phyloP scores from a whole-genome alignment of 164 flowering plant species.

The Nymphaea colorata region DNA sequence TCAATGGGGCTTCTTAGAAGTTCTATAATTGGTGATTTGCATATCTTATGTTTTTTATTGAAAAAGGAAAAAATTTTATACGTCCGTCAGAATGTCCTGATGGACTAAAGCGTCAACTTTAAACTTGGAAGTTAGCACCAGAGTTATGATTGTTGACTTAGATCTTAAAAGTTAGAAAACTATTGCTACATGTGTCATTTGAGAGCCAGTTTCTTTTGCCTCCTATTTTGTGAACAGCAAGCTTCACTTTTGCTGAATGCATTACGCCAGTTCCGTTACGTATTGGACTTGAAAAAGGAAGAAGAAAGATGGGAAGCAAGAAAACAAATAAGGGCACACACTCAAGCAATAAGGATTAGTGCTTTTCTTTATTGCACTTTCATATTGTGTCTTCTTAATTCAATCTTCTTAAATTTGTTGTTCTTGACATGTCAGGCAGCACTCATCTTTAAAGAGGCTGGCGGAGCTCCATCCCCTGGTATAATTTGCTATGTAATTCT shows the following conservation, averaged over 20 bases:
- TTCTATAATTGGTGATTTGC: too few species aligned
- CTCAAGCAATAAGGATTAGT: constrained; percentile 78
- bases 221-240: constrained; percentile 37
- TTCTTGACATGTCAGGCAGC: constrained; percentile 57
- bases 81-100: not conserved
- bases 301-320: constrained; percentile 57
- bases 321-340: constrained; percentile 78
- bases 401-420: not conserved
- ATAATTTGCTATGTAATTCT: not conserved
- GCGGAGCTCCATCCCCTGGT: constrained; percentile 4
- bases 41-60: too few species aligned
- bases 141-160: not conserved
- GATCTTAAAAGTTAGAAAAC: not conserved
- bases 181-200: not conserved
- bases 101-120: not conserved
- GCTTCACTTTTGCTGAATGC: constrained; percentile 98
- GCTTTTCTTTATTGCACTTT: not conserved
- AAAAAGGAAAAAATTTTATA: not conserved
- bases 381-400: not conserved
- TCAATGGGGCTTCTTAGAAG: too few species aligned
- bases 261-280: constrained; percentile 90
- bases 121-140: not conserved
- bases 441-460: constrained; percentile 66
- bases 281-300: constrained; percentile 84
- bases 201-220: not conserved